Conservation (phyloP, 805 yeast species). For the Zygotorulaspora florentina region DNA sequence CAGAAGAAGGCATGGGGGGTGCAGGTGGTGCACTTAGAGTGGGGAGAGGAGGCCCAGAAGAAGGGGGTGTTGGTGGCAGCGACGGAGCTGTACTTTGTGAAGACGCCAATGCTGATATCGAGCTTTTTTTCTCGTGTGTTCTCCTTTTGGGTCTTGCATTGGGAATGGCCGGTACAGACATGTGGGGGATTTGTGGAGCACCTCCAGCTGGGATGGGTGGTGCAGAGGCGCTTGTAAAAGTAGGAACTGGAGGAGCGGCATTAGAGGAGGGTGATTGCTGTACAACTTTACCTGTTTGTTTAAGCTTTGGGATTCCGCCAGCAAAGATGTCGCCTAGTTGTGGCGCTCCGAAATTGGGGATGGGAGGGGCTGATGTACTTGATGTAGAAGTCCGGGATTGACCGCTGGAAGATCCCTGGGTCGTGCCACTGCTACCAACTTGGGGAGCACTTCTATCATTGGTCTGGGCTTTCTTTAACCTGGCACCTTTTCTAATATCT, state of each 20-base stretch:
- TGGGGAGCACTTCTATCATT: conserved; percentile 62
- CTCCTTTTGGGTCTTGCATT: conserved; percentile 13
- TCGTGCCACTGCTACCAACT: conserved; percentile 40
- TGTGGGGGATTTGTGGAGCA: conserved; percentile 11
- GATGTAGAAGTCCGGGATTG: conserved; percentile 16
- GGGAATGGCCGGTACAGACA: conserved; percentile 12
- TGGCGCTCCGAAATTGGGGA: conserved; percentile 33
- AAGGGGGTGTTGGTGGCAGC: conserved; percentile 14
- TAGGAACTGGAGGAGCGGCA: conserved; percentile 39
- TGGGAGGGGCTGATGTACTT: conserved; percentile 24
- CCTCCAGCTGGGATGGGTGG: conserved; percentile 16
- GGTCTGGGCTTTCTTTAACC: conserved; percentile 59
- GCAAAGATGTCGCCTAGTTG: conserved; percentile 42
- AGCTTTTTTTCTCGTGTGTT: conserved; percentile 9
- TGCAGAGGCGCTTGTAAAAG: conserved; percentile 22
- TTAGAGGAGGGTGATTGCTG: conserved; percentile 33
- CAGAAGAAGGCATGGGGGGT: conserved; percentile 16
- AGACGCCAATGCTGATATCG: conserved; percentile 9
- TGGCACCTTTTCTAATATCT: conserved; percentile 71
- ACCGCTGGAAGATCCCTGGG: conserved; percentile 10
- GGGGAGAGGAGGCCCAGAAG: conserved; percentile 22
- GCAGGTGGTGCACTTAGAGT: conserved; percentile 14
- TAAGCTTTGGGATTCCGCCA: conserved; percentile 74
- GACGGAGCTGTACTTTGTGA: background rate
- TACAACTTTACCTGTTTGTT: conserved; percentile 39